Base-by-base conservation (phyloP, 129 eudicot genomes). In the Saposhnikovia divaricata region DNA sequence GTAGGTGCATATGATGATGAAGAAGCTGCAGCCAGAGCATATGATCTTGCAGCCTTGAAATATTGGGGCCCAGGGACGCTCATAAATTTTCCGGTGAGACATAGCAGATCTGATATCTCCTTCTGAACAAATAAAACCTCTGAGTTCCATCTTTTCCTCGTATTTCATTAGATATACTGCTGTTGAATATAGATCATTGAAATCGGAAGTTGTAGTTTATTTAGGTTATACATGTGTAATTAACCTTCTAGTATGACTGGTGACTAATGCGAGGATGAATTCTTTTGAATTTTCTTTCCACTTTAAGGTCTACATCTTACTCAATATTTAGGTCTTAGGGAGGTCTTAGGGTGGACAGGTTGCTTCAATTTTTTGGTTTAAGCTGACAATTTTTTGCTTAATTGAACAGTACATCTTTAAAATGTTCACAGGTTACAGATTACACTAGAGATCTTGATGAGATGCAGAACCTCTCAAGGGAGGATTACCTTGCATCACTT, bases 11-110 rank as follows among this genome's bases (percentile, higher is more conserved):
- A 95, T 89, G 99, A 95, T 84, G 99, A 95, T 42, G 99, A 95
- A 89, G 99, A 95, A 77, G 99, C 99, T 77, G 99, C 99, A 78
- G 99, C 99, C 44, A 90, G 99, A 88, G 99, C 99, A 76, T 95
- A 95, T 85, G 99, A 95, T 85, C 99, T 95, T 74, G 99, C 99
- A 48, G 99, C 99, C 76, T 85, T 95, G 82, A 95, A 95, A 82
- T 95, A 95, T 85, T 95, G 99, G 99, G 99, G 99, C 27, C 96
- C 99, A 18, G 97, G 99, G 85, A 95, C 99, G 10, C 96, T 92
- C 78, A 95, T 95, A 63, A 95, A 95, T 82, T 95, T 95, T 81
- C 99, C 97, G 8, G 99, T 95, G 85, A 89, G 97, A 78, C 57
- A 42, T 80, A 79, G 27, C 45, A 78, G 44, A 68, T 39, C 43